Base-by-base conservation (phyloP, 2,329 filamentous ascomycete species). In the Reticulascus tulasneorum region DNA sequence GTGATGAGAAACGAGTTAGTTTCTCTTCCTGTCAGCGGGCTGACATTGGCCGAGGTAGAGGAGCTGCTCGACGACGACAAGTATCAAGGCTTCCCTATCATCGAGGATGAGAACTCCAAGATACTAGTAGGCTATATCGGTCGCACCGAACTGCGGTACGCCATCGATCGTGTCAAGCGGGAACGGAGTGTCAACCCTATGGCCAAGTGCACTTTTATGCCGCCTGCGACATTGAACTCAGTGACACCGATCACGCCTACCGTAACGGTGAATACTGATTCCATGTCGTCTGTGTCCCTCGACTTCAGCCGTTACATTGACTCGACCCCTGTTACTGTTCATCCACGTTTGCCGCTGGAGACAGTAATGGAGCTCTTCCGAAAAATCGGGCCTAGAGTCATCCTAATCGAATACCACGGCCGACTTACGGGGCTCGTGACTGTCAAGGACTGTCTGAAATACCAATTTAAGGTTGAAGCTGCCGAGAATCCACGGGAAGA, bases 361-460 rank as follows among this genome's bases (percentile, higher is more conserved):
- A 98, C 93, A 0, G 91, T 94, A 21, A 96, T 98, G 89, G 93
- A 98, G 55, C 73, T 98, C 9, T 98, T 98, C 70, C 91, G 91
- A 59, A 98, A 97, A 66, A 94, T 98, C 58, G 93, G 93, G 0
- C 93, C 91, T 0, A 79, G 93, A 2, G 89, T 96, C 6, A 91
- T 98, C 32, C 73, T 98, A 4, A 84, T 96, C 24, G 93, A 98
- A 59, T 84, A 95, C 55, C 84, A 86, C 40, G 93, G 93, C 11
- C 78, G 79, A 32, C 73, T 98, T 3, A 78, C 77, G 0, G 93
- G 93, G 0, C 72, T 98, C 0, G 86, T 98, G 1, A 98, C 93
- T 0, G 86, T 96, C 44, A 98, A 98, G 60, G 93, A 98, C 58
- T 97, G 93, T 49, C 67, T 98, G 37, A 94, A 93, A 58, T 97